Base-by-base conservation (phyloP, 306 rosid species). In the Fragaria iinumae region DNA sequence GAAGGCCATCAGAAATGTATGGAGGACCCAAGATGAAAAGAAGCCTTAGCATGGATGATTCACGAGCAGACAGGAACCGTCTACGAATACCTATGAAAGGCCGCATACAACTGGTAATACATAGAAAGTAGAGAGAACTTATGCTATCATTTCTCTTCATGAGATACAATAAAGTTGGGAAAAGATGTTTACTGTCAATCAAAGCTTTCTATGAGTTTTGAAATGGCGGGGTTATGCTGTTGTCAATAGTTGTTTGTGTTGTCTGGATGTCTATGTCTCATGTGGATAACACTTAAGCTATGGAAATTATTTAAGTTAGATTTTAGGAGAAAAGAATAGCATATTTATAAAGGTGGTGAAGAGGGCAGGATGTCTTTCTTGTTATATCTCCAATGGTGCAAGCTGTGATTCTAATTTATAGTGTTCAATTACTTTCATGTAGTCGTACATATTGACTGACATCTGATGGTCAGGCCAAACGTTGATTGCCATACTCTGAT, bases 1-100 rank as follows among this genome's bases (percentile, higher is more conserved):
- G 76, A 43, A 65, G 59, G n/a, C 68, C 80, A 60, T 84, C 93
- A 72, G 80, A 81, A 83, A 88, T 83, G 56, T 74, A 59, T 75
- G 83, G 90, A 84, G 87, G 81, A 38, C 34, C 85, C 56, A 86
- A 85, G 82, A 86, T 86, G 78, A 93, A 89, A 80, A 84, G 91
- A 82, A 88, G 88, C 75, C 83, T 83, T 34, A 84, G 89, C 86
- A 80, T 86, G 87, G 76, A 85, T 73, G 90, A 87, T 75, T 81
- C 93, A 11, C 82, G 74, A 75, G 76, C 76, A 43, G 86, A 84
- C 77, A 91, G 82, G 72, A 86, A 85, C 68, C 87, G 93, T 34
- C 60, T 87, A 44, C 89, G 95, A 2, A 80, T 91, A 71, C 97
- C 98, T 55, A 82, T 89, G 77, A 93, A 89, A 85, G 98, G 98